Conservation (phyloP, 192 early-diverging fungal genomes). For the Coemansia sp. region DNA sequence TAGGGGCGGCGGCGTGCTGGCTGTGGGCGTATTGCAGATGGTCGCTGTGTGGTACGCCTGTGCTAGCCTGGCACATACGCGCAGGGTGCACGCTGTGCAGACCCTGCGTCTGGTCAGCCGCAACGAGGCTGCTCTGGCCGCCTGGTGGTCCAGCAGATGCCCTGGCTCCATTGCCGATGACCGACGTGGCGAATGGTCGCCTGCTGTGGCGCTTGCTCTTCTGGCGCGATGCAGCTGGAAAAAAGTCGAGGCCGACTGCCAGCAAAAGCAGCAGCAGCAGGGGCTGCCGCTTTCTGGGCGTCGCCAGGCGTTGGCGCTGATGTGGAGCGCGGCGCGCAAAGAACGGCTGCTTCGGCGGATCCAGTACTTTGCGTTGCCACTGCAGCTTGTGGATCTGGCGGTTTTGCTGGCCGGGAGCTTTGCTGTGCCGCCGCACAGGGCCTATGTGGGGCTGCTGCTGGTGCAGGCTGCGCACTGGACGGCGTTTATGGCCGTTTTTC, state of each 20-base stretch:
- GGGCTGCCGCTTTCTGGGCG: neutral
- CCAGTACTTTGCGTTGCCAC: slow-evolving; percentile 14
- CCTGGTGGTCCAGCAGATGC: slow-evolving; percentile 11
- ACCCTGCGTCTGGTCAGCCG: slow-evolving; percentile 37
- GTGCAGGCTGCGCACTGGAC: slow-evolving; percentile 42
- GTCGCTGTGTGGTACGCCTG: slow-evolving; percentile 27
- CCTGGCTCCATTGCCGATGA: neutral
- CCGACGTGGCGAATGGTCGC: neutral
- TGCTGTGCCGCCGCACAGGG: slow-evolving; percentile 36
- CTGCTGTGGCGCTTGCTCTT: slow-evolving; percentile 8
- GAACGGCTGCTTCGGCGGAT: slow-evolving; percentile 25
- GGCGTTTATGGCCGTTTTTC: slow-evolving; percentile 28
- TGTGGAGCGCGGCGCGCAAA: slow-evolving; percentile 44
- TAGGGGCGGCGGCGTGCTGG: slow-evolving; percentile 42
- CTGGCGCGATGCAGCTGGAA: slow-evolving; percentile 12
- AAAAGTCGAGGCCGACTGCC: slow-evolving; percentile 1
- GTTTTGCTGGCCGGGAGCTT: slow-evolving; percentile 20
- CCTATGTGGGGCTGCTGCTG: slow-evolving; percentile 39
- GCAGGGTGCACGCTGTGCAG: slow-evolving; percentile 35
- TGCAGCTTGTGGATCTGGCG: slow-evolving; percentile 26
- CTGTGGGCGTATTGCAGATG: slow-evolving; percentile 30
- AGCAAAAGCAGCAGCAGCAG: neutral
- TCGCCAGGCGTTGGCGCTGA: slow-evolving; percentile 16
- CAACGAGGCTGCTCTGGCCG: slow-evolving; percentile 26
- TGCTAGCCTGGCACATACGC: slow-evolving; percentile 32